Base-by-base conservation (phyloP, 805 yeast species). In the Wickerhamomyces bovis region DNA sequence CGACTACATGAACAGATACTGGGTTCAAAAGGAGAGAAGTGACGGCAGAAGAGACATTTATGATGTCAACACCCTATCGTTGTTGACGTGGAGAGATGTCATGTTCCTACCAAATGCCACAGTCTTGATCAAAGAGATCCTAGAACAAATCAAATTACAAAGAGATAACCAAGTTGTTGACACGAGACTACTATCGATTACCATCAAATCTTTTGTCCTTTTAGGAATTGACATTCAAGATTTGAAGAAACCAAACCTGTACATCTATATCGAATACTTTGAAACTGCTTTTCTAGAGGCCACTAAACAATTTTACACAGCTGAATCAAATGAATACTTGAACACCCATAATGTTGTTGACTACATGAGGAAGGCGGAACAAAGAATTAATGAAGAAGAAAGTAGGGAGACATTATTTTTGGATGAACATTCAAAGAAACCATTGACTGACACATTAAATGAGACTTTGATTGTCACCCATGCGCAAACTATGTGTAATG, bases 21-120 rank as follows among this genome's bases (percentile, higher is more conserved):
- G 99, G 99, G 97, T 95, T 39, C 86, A 85, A 56, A 90, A 95
- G 61, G 98, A 92, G 66, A 77, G 98, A 60, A 85, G 89, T 39
- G 97, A 92, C 63, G 97, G 97, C 16, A 80, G 88, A 58, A 77
- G 89, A 53, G 89, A 88, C 59, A 82, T 94, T 41, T 89, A 81
- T 65, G 99, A 94, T 65, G 95, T 95, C 20, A 83, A 89, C 62
- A 89, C 97, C 5, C 72, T 94, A 53, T 85, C 96, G 44, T 70
- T 92, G 44, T 74, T 89, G 54, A 83, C 87, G 42, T 94, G 99
- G 99, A 83, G 85, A 60, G 80, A 81, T 49, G 78, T 80, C 49
- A 76, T 94, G 78, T 92, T 94, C 65, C 76, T 77, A 51, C 76
- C 78, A 22, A 78, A 89, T 58, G 73, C 80, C 40, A 75, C 75